Evolutionary conservation across 1,139 yeast genomes (phyloP).

Genomic region (Geotrichum histeridarum): DNA sequence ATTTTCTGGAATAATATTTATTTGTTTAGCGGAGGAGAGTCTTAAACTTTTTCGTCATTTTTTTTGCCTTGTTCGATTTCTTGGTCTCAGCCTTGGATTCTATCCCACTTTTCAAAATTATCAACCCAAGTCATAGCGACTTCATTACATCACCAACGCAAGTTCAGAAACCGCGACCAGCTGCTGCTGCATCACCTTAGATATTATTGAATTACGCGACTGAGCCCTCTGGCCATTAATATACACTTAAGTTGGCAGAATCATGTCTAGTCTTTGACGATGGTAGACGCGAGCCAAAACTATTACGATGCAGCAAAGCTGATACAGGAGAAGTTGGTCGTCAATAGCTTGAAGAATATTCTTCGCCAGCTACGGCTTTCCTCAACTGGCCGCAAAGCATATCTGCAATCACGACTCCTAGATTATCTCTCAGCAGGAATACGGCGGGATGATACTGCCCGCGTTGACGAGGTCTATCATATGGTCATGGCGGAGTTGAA

Average conservation of each 20-base stretch:
- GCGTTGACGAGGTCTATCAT: conserved; percentile 1
- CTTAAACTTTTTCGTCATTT: too few species aligned
- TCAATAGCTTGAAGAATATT: conserved; percentile 32
- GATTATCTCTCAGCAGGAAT: conserved; percentile 20
- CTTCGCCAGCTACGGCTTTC: conserved; percentile 27
- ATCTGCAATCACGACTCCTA: conserved; percentile 30
- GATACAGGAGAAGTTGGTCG: conserved; percentile 24
- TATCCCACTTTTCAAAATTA: too few species aligned
- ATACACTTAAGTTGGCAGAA: neutral
- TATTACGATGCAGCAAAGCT: conserved; percentile 11
- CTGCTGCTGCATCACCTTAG: too few species aligned
- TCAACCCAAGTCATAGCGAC: too few species aligned
- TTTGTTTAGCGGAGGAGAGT: too few species aligned
- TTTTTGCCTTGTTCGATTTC: too few species aligned
- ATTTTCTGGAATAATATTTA: too few species aligned
- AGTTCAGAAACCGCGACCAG: too few species aligned
- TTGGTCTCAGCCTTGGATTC: too few species aligned
- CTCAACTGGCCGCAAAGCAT: conserved; percentile 33
- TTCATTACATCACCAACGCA: too few species aligned
- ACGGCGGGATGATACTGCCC: conserved; percentile 9
- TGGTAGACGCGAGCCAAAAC: conserved; percentile 8
- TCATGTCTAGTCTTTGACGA: conserved; percentile 6
- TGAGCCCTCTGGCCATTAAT: neutral
- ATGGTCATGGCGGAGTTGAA: conserved; percentile 11
- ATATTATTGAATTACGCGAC: neutral